Conservation (phyloP, 2,329 filamentous ascomycete genomes). For the Diplodia corticola region DNA sequence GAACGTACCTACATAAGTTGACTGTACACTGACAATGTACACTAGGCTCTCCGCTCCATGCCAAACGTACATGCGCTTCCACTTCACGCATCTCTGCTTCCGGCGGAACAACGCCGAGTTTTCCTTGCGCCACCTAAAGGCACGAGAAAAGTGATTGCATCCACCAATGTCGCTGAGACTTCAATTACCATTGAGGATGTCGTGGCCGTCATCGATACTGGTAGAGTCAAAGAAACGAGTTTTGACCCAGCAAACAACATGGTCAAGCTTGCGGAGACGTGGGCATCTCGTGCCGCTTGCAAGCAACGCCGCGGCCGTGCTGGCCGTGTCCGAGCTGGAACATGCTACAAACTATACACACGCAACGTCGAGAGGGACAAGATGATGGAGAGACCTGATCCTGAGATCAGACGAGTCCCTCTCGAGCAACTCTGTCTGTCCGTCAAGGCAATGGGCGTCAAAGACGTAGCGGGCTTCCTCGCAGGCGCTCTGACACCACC, state of each 20-base stretch:
- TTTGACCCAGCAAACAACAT: slow-evolving; percentile 92
- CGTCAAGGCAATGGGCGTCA: slow-evolving; percentile 91
- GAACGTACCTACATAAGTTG: not conserved
- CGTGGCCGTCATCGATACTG: slow-evolving; percentile 92
- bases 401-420: slow-evolving; percentile 89
- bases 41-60: slow-evolving; percentile 54
- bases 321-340: slow-evolving; percentile 85
- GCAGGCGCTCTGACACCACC: slow-evolving; percentile 87
- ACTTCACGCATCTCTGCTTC: slow-evolving; percentile 87
- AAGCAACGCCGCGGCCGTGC: slow-evolving; percentile 93
- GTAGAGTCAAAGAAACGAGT: slow-evolving; percentile 93
- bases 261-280: slow-evolving; percentile 90
- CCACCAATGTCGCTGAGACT: slow-evolving; percentile 96
- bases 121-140: slow-evolving; percentile 75
- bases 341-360: slow-evolving; percentile 95
- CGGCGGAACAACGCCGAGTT: slow-evolving; percentile 82
- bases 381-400: slow-evolving; percentile 87
- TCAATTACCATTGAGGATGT: slow-evolving; percentile 99
- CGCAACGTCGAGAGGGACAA: slow-evolving; percentile 74
- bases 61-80: slow-evolving; percentile 75
- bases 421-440: slow-evolving; percentile 92
- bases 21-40: not conserved
- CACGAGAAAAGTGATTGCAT: slow-evolving; percentile 87
- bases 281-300: slow-evolving; percentile 90
- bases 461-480: slow-evolving; percentile 78